Evolutionary conservation across 2,329 filamentous ascomycete genomes (phyloP).

Genomic region (Alternaria triticimaculans): DNA sequence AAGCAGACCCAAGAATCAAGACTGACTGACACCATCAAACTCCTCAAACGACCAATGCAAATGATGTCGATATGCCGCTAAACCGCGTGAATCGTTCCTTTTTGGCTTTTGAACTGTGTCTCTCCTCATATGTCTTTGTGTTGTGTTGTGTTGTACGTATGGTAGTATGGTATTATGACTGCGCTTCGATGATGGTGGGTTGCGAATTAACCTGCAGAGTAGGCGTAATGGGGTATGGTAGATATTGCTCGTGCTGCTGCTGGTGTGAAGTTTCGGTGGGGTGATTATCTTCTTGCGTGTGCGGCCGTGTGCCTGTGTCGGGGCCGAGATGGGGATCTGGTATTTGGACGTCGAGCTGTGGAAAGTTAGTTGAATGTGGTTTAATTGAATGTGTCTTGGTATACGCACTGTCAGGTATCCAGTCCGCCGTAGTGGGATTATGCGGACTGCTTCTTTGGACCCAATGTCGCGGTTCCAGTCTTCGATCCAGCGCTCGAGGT

Average conservation of each 20-base stretch:
- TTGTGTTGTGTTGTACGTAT: not conserved
- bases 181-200: slow-evolving; percentile 29
- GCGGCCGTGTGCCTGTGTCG: slow-evolving; percentile 38
- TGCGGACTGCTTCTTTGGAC: slow-evolving; percentile 68
- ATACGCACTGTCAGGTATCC: slow-evolving; percentile 81
- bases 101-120: not conserved
- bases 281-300: slow-evolving; percentile 36
- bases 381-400: fast-evolving
- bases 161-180: slow-evolving; percentile 14
- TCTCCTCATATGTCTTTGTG: not conserved
- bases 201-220: slow-evolving; percentile 41
- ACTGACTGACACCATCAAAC: slow-evolving; percentile 1
- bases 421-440: slow-evolving; percentile 80
- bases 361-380: not conserved
- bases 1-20: not conserved
- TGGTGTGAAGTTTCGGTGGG: slow-evolving; percentile 11
- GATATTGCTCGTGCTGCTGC: slow-evolving; percentile 24
- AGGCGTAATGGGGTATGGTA: slow-evolving; percentile 34
- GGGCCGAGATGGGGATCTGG: slow-evolving; percentile 73
- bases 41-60: slow-evolving; percentile 8
- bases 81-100: not conserved
- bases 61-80: slow-evolving; percentile 11
- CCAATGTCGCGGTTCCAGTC: slow-evolving; percentile 78
- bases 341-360: slow-evolving; percentile 79
- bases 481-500: slow-evolving; percentile 81